Percentiles rank a stretch among this genome's conserved stretches.
Conservation (phyloP, 768 basidiomycete genomes). For the Psilocybe cyanescens region DNA sequence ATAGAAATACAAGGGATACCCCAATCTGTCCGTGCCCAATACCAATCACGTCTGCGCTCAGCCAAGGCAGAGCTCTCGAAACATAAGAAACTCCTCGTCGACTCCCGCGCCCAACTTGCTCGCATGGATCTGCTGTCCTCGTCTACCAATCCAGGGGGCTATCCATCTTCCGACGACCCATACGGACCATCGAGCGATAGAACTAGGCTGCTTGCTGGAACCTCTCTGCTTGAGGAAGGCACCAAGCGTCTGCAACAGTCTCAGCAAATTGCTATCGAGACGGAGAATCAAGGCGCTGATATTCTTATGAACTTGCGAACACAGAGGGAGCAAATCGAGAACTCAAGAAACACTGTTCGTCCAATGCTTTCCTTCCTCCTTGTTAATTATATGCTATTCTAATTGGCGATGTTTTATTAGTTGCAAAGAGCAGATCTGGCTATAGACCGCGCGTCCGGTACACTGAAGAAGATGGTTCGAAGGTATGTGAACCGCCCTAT, state of each 20-base stretch:
- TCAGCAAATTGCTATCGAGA: conserved; percentile 92
- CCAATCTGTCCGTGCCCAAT: conserved; percentile 77
- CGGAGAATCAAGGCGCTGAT: conserved; percentile 93
- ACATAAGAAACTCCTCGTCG: conserved; percentile 83
- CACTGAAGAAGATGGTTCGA: conserved; percentile 94
- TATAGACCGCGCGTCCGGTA: conserved; percentile 90
- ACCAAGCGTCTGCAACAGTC: conserved; percentile 85
- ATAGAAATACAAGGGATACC: conserved; percentile 96
- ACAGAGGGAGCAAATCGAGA: conserved; percentile 95
- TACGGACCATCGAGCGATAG: conserved; percentile 74
- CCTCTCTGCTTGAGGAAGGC: conserved; percentile 81
- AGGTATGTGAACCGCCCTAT: conserved; percentile 58
- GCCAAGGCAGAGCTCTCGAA: conserved; percentile 77
- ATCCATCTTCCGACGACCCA: conserved; percentile 74
- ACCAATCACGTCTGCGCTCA: conserved; percentile 72
- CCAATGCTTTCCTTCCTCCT: neutral
- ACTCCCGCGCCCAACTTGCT: conserved; percentile 68
- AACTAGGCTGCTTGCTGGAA: conserved; percentile 79
- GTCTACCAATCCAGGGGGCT: conserved; percentile 31
- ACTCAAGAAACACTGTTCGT: conserved; percentile 85
- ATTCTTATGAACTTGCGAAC: conserved; percentile 83
- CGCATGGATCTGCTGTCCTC: conserved; percentile 80
- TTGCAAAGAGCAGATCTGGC: conserved; percentile 84
- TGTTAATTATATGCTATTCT: neutral
- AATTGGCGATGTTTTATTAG: conserved; percentile 38